Conservation (phyloP, 495 filamentous ascomycete genomes). For the Trichoderma erinaceum region DNA sequence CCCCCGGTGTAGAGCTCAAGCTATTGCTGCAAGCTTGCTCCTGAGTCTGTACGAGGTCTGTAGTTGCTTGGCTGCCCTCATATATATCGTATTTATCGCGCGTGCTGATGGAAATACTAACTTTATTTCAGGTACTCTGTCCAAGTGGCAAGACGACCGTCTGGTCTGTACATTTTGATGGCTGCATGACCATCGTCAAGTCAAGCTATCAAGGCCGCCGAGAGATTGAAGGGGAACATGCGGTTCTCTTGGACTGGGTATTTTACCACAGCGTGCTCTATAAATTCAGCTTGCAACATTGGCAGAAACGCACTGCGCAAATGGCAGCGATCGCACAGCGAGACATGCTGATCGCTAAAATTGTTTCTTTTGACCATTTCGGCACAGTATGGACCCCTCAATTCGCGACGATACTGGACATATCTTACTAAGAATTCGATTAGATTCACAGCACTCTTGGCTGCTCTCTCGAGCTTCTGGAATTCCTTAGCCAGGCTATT, state of each 20-base stretch:
- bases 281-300: slow-evolving; percentile 30
- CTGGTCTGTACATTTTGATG: slow-evolving; percentile 7
- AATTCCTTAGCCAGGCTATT: neutral
- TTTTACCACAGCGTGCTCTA: slow-evolving; percentile 33
- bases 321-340: neutral
- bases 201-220: neutral
- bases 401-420: neutral
- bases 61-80: neutral
- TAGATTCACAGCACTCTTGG: slow-evolving; percentile 2
- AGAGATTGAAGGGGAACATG: slow-evolving; percentile 21
- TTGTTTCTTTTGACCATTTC: neutral
- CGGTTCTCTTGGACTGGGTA: slow-evolving; percentile 30
- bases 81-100: neutral
- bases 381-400: neutral
- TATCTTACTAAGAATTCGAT: neutral
- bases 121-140: neutral
- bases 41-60: slow-evolving; percentile 9
- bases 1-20: neutral
- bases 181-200: slow-evolving; percentile 10
- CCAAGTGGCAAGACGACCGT: neutral
- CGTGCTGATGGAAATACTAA: neutral
- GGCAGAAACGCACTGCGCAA: slow-evolving; percentile 16
- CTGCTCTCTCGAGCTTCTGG: neutral
- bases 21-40: slow-evolving; percentile 2
- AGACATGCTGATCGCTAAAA: neutral